Evolutionary conservation across 257 asterid genomes (phyloP).

Genomic region (Scutellaria minor): DNA sequence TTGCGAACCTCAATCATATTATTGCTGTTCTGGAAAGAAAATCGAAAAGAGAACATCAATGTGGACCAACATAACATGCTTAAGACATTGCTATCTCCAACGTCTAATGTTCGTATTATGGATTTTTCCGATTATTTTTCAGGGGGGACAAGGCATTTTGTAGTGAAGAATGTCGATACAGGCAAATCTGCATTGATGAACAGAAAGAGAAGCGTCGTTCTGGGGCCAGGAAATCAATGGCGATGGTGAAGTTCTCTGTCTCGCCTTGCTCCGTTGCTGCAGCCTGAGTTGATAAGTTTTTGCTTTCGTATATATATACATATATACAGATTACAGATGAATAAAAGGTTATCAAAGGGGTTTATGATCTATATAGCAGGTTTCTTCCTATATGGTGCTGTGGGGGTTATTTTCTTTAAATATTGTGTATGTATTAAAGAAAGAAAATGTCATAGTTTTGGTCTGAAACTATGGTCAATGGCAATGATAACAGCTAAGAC

Average conservation of each 20-base stretch:
- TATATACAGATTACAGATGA: constrained; percentile 30
- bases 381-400: not conserved
- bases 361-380: not conserved
- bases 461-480: not conserved
- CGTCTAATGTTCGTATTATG: not conserved
- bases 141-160: constrained; percentile 75
- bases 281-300: constrained; percentile 44
- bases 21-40: not conserved
- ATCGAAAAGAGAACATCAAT: not conserved
- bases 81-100: constrained; percentile 10
- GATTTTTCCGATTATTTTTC: constrained; percentile 25
- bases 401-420: constrained; percentile 3
- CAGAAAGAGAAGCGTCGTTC: constrained; percentile 50
- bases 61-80: constrained; percentile 5
- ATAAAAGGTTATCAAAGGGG: constrained; percentile 33
- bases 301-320: not conserved
- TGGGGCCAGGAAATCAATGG: constrained; percentile 44
- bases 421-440: constrained; percentile 4
- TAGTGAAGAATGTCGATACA: constrained; percentile 58
- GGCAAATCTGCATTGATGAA: constrained; percentile 57
- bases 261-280: constrained; percentile 75
- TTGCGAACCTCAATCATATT: constrained; percentile 18
- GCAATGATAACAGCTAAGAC: not conserved
- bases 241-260: constrained; percentile 53
- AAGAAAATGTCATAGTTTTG: constrained; percentile 11